Evolutionary conservation across 1,284 basidiomycete species (phyloP), one percentile per base, ranked within the genome.

Genomic region (Tilletia caries): DNA sequence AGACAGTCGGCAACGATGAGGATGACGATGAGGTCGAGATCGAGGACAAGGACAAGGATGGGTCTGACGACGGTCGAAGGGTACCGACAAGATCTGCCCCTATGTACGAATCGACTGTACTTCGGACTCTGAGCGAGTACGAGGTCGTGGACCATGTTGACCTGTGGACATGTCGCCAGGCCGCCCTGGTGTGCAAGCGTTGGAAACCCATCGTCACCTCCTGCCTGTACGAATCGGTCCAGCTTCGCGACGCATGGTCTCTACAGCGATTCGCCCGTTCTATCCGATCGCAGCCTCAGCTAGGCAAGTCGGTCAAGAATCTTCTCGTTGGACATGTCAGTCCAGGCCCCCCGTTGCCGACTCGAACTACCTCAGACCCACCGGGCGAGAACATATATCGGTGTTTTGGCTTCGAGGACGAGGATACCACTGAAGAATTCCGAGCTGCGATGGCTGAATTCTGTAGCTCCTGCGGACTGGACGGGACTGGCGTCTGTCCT

Each of bases 1-100:
- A 41, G 37, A 15, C 37, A 1, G 2, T 41, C 37, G 37, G 15
- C 15, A 15, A 41, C 15, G 37, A 41, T 41, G 37, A 41, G 37
- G 10, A 41, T 20, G 52, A 54, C 12, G 52, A 54, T 23, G 52
- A 54, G 52, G 52, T 13, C 52, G 25, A 54, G 52, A n/a, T n/a
- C 48, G 52, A 54, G 25, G 52, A 54, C 52, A 23, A 54, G 52
- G 52, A 29, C 52, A 29, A 54, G 52, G 25, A 25, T 23, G 52
- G 27, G 52, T 5, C 3, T 3, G 52, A 54, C 25, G 5, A 27
- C 29, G 52, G 23, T 23, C 52, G 52, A 25, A 54, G 25, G 23
- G 5, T 29, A 23, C 52, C 52, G 23, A 54, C 52, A 23, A 54
- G 52, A 4, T 29, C 52, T 29, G 25, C 23, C 23, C 29, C 13